phyloP scores from a whole-genome alignment of 2,329 filamentous ascomycete genomes.

The Microthyrium microscopicum region DNA sequence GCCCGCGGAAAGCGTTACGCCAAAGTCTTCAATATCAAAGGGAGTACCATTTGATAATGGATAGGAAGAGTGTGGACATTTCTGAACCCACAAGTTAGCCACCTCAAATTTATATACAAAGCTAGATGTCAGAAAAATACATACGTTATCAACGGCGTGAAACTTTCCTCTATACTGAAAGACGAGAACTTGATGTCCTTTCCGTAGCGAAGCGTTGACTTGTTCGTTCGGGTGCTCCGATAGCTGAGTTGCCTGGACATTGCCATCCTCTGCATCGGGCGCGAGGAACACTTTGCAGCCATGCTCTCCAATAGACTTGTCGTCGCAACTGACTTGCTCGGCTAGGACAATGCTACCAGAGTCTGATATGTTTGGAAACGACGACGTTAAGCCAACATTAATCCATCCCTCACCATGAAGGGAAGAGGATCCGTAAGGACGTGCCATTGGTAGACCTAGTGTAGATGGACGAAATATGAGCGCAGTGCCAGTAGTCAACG shows the following conservation, averaged over 20 bases:
- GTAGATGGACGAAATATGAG: too few species aligned
- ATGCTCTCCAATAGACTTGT: background rate
- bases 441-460: too few species aligned
- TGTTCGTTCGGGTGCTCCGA: constrained; percentile 1
- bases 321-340: background rate
- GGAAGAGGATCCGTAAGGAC: too few species aligned
- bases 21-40: constrained; percentile 61
- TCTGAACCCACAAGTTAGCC: background rate
- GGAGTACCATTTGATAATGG: constrained; percentile 45
- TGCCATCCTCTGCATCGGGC: background rate
- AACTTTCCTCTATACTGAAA: constrained; percentile 47
- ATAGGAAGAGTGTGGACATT: constrained; percentile 50
- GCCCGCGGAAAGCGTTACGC: constrained; percentile 43
- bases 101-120: background rate
- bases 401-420: background rate
- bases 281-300: constrained; percentile 4
- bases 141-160: constrained; percentile 52
- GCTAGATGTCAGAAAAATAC: background rate
- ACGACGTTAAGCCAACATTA: constrained; percentile 3
- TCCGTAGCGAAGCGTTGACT: background rate
- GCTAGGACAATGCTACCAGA: background rate
- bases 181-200: constrained; percentile 44
- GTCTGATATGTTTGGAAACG: constrained; percentile 2
- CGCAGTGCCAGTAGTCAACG: too few species aligned
- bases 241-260: background rate